Evolutionary conservation across 1,284 basidiomycete genomes (phyloP), one percentile per base, ranked within the genome.

Genomic region (Waitea zeae): DNA sequence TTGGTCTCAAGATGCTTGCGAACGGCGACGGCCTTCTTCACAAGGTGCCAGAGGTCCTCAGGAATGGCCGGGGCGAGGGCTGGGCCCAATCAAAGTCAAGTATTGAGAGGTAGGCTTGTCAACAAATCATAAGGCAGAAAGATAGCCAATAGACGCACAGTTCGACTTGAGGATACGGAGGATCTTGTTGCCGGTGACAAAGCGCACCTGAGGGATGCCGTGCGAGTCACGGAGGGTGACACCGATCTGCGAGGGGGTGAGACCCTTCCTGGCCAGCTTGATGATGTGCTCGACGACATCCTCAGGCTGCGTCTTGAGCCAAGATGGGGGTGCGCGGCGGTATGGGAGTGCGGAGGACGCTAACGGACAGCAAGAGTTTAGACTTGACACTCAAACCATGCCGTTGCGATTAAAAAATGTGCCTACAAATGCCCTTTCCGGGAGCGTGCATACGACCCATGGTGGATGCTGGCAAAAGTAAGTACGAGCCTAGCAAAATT

Each of bases 11-110:
- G 77, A 66, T 97, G 93, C 75, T 97, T 97, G 64, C 93, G 89
- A 55, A 98, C 88, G 48, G 86, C 72, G 56, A 97, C 92, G 57
- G 93, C 93, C 79, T 97, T 97, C 81, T 97, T 97, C 74, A 97
- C 83, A 59, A 96, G 80, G 76, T 90, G 82, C 83, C 89, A 96
- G 42, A 97, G 81, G 74, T 97, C 93, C 77, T 98, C 93, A 50
- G 93, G 93, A 67, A 97, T 89, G 63, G 80, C 73, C 53, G 92
- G 92, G 57, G 82, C 92, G 62, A 97, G 84, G 64, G 88, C 88
- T 92, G 35, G 26, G n/a, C n/a, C n/a, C n/a, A n/a, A n/a, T n/a
- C n/a, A n/a, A n/a, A n/a, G n/a, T n/a, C n/a, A n/a, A n/a, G n/a
- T n/a, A n/a, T n/a, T n/a, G n/a, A n/a, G n/a, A 32, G 22, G 24